A percentile compares a stretch with the other conserved stretches of the same genome.
Evolutionary conservation across 176 grass and related monocot species (phyloP).

Genomic region (Lolium multiflorum): DNA sequence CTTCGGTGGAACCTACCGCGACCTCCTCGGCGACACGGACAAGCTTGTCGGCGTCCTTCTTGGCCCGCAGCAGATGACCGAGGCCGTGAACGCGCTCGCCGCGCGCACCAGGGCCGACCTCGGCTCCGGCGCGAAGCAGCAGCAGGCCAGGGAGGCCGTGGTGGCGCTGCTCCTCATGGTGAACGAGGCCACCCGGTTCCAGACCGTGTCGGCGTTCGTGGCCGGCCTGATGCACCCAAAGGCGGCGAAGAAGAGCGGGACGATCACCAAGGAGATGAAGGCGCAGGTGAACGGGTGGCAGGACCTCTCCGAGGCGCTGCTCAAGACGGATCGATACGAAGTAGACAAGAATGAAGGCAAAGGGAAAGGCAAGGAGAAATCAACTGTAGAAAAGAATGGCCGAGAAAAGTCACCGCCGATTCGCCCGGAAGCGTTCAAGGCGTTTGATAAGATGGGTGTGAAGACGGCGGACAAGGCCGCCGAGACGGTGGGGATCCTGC

Average conservation of each 20-base stretch:
- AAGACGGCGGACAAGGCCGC: constrained; percentile 17
- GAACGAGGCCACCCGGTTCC: constrained; percentile 40
- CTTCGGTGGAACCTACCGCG: constrained; percentile 12
- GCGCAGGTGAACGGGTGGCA: constrained; percentile 43
- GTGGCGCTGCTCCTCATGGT: constrained; percentile 42
- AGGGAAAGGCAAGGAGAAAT: neutral
- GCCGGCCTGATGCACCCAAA: constrained; percentile 19
- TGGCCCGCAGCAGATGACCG: constrained; percentile 27
- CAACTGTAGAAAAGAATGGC: neutral
- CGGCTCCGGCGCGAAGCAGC: neutral
- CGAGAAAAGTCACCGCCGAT: too few species aligned
- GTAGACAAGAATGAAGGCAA: neutral
- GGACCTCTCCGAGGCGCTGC: constrained; percentile 25
- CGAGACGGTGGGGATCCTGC: constrained; percentile 23
- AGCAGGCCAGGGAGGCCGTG: neutral
- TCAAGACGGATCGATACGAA: neutral
- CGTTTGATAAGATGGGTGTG: neutral
- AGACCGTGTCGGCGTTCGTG: constrained; percentile 9
- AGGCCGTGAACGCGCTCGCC: constrained; percentile 36
- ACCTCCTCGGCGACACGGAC: constrained; percentile 27
- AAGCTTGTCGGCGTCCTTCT: neutral
- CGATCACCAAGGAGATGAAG: constrained; percentile 13
- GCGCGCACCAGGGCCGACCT: neutral
- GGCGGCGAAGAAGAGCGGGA: constrained; percentile 9
- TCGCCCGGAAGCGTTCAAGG: neutral